Evolutionary conservation across 129 eudicot species (phyloP), one percentile per base, ranked within the genome.

Genomic region (Flaveria sonorensis): DNA sequence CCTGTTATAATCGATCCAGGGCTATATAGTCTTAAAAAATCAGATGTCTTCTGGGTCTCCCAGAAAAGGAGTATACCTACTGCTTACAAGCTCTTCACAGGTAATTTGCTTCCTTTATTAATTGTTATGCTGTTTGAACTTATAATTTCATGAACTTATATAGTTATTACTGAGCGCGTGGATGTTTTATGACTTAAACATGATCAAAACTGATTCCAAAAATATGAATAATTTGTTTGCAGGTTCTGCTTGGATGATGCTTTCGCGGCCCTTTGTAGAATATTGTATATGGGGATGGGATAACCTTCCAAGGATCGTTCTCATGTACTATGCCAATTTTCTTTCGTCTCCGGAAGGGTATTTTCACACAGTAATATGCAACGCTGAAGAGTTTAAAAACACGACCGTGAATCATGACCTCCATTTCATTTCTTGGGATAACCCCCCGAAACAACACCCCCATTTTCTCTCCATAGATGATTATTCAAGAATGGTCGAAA

Each of bases 221-320:
- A 26, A 26, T 19, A 23, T 12, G 3, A 26, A 59, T 63, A 2
- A 28, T 79, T 21, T 43, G 14, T 70, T n/a, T 47, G 48, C 83
- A 90, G 96, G 96, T 76, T 91, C 96, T 23, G 96, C 96, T 50
- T 91, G 96, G 96, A 91, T 88, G 93, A 88, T 91, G 92, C 91
- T 91, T 19, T 88, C 96, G 21, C 91, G 93, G 8, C 85, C 93
- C 47, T 91, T 91, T 47, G 47, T 91, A 9, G 96, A 91, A 72
- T 91, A 79, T 67, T 83, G 89, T 70, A 63, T 91, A 65, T 86
- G 91, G 96, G 96, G 96, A 28, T 91, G 96, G 96, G 96, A 91
- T 77, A 88, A 88, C 61, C 89, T 91, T 63, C 96, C 96, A 20
- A 86, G 96, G 64, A 79, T 50, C 9, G 85, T 88, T 7, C 83